Evolutionary conservation across 1,284 basidiomycete species (phyloP), one percentile per base, ranked within the genome.

Genomic region (Cerioporus squamosus): DNA sequence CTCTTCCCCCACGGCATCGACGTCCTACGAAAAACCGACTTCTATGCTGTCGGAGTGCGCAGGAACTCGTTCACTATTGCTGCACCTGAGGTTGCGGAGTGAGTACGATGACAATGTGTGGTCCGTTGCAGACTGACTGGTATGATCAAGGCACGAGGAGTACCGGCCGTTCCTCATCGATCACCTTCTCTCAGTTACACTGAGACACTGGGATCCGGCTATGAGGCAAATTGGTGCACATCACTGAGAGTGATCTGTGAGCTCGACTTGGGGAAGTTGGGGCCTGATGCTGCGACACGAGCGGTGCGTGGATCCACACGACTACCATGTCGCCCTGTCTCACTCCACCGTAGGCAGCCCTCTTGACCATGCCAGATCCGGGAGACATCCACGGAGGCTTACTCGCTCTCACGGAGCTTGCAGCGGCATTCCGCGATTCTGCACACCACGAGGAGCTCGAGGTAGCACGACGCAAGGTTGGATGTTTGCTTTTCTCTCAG

Each of bases 1-100:
- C 75, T 95, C 52, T 96, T 98, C 70, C 90, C 94, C 40, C 90
- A 96, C 74, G 97, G 97, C 1, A 98, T 99, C 59, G 93, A 95
- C 67, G 88, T 98, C 17, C 80, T 99, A 33, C 82, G 88, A 45
- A 91, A 93, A 72, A 94, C 94, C 1, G 97, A 99, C 75, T 99
- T 98, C 73, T 97, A 94, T 74, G 90, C 94, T 18, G 92, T 99
- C 48, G 93, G 94, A 63, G 82, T 95, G 9, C 79, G 94, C 31
- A 82, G 91, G 59, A 92, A 92, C 65, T 89, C 96, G 0, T 98
- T 97, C 70, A 76, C 94, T 6, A 75, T 81, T 5, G 93, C 94
- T 46, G 93, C 95, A 44, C 89, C 93, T 33, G 86, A 90, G 63
- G 92, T 98, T 18, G 94, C 95, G 14, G 79, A 81, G 91, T 96